Evolutionary conservation across 148 eudicot species (phyloP).

Genomic region (Camellia granthamiana): DNA sequence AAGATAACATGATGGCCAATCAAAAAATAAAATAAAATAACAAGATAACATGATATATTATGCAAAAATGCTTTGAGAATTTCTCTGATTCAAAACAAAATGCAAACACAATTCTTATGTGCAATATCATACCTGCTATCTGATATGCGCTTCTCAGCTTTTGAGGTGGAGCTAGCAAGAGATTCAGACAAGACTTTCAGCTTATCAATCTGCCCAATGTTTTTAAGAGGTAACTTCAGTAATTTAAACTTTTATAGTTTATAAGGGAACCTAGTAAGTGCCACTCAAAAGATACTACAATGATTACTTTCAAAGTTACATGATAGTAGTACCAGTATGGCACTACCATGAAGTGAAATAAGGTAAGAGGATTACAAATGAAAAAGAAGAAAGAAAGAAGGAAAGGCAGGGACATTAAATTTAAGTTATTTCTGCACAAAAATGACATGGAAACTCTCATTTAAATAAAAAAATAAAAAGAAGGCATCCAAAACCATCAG

Average conservation of each 20-base stretch:
- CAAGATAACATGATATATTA: not conserved
- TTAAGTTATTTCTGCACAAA: not conserved
- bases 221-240: constrained; percentile 9
- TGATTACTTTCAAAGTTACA: not conserved
- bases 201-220: constrained; percentile 71
- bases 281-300: not conserved
- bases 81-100: not conserved
- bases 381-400: not conserved
- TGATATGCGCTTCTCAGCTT: constrained; percentile 83
- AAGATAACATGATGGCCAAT: not conserved
- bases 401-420: not conserved
- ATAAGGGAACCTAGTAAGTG: not conserved
- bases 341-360: not conserved
- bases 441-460: not conserved
- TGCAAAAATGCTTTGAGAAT: constrained; percentile 5
- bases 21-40: no score
- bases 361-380: not conserved
- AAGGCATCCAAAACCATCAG: not conserved
- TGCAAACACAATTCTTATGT: not conserved
- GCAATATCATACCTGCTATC: constrained; percentile 65
- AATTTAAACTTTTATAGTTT: constrained; percentile 6
- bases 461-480: not conserved
- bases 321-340: not conserved
- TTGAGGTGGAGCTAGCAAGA: constrained; percentile 71
- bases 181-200: constrained; percentile 87